Conservation (phyloP, 163 green algal species). For the Prototheca wickerhamii region DNA sequence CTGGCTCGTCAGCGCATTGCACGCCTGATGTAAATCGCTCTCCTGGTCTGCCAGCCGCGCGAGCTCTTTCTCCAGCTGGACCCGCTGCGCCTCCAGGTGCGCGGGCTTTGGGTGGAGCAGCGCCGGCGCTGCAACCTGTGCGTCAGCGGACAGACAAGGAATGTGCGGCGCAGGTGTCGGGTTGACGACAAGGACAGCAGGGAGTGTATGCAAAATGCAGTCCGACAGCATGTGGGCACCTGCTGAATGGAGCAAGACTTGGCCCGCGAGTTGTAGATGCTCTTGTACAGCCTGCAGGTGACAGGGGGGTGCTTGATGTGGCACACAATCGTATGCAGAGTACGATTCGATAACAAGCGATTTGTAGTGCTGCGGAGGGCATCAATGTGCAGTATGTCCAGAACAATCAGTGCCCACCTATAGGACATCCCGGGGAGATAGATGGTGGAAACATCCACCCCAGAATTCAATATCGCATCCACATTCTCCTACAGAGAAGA, state of each 20-base stretch:
- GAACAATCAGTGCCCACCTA: not conserved
- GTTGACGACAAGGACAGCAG: too few relatives aligned
- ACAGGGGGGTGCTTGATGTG: not conserved
- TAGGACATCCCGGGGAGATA: not conserved
- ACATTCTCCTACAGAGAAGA: not conserved
- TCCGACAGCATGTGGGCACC: too few relatives aligned
- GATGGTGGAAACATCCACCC: not conserved
- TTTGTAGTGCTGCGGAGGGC: too few relatives aligned
- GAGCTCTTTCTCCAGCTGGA: not conserved
- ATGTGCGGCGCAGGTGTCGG: too few relatives aligned
- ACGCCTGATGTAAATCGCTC: too few relatives aligned
- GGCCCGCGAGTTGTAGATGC: too few relatives aligned
- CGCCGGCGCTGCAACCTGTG: not conserved
- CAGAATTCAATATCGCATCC: not conserved
- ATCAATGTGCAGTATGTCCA: not conserved
- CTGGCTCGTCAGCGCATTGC: not conserved
- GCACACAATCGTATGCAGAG: too few relatives aligned
- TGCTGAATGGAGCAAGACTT: too few relatives aligned
- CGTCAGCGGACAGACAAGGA: not conserved
- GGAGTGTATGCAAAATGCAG: too few relatives aligned
- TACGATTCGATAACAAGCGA: too few relatives aligned
- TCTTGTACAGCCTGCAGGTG: too few relatives aligned
- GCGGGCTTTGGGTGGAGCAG: not conserved
- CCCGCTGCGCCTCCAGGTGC: not conserved
- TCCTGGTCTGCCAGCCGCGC: slow-evolving; percentile 5